Evolutionary conservation across 352 stramenopile genomes (phyloP).

Genomic region (Pythium aristosporum): DNA sequence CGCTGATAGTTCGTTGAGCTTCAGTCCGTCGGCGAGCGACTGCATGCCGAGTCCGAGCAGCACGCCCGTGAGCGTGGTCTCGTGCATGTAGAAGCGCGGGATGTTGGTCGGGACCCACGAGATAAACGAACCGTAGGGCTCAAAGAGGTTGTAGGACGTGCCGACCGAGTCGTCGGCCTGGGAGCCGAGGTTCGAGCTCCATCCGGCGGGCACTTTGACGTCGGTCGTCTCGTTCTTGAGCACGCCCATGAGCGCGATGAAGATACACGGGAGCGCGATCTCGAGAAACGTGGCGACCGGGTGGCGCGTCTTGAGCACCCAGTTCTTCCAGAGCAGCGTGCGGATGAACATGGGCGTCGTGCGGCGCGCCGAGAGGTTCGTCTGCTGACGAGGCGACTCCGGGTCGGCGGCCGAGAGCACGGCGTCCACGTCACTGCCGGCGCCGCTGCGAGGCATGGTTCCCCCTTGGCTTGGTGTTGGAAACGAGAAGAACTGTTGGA

Average conservation of each 20-base stretch:
- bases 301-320: constrained; percentile 59
- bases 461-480: not conserved
- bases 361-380: constrained; percentile 23
- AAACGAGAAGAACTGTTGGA: not conserved
- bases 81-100: constrained; percentile 53
- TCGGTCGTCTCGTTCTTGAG: constrained; percentile 52
- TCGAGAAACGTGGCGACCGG: constrained; percentile 52
- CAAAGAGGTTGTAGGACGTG: constrained; percentile 57
- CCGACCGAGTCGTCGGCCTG: constrained; percentile 29
- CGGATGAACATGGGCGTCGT: constrained; percentile 30
- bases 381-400: not conserved
- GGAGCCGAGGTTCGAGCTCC: constrained; percentile 37
- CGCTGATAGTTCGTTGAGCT: constrained; percentile 43
- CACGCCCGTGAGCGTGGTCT: constrained; percentile 54
- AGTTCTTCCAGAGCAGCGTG: constrained; percentile 73
- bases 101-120: constrained; percentile 29
- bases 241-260: constrained; percentile 58
- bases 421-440: not conserved
- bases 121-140: constrained; percentile 33
- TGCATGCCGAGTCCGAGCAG: constrained; percentile 46
- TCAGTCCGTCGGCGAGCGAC: constrained; percentile 37
- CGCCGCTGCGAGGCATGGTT: not conserved
- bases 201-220: constrained; percentile 47
- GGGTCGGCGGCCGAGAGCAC: not conserved
- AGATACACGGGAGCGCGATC: constrained; percentile 48